A percentile compares a stretch with the other conserved stretches of the same genome.
Evolutionary conservation across 768 basidiomycete species (phyloP).

Genomic region (Agaricus subrufescens): DNA sequence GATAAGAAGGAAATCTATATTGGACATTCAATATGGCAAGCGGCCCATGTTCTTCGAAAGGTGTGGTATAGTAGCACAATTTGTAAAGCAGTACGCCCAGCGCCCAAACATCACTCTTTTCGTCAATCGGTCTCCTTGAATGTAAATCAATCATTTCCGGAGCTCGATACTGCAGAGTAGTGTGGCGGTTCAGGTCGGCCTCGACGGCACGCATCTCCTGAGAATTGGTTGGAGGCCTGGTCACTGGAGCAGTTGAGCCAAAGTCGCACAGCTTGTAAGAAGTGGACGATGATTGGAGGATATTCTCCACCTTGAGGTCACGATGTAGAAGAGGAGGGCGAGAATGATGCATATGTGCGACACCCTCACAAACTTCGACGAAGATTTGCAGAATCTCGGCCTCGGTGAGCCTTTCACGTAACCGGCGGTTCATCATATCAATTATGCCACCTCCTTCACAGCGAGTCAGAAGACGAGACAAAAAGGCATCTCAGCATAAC

Average conservation of each 20-base stretch:
- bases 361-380: conserved; percentile 94
- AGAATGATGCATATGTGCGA: conserved; percentile 94
- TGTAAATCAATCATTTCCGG: conserved; percentile 97
- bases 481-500: conserved; percentile 15
- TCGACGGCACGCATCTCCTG: conserved; percentile 87
- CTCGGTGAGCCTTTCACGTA: conserved; percentile 92
- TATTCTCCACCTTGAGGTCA: conserved; percentile 99
- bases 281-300: conserved; percentile 79
- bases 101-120: conserved; percentile 98
- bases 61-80: conserved; percentile 98
- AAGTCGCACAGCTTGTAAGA: conserved; percentile 98
- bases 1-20: conserved; percentile 87
- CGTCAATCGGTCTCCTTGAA: conserved; percentile 78
- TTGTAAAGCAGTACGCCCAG: conserved; percentile 96
- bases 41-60: conserved; percentile 97
- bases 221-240: conserved; percentile 69
- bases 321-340: conserved; percentile 90
- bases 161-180: conserved; percentile 96
- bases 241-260: conserved; percentile 82
- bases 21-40: conserved; percentile 96
- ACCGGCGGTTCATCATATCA: conserved; percentile 98
- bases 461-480: conserved; percentile 8
- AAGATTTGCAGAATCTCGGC: conserved; percentile 97
- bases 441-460: conserved; percentile 90
- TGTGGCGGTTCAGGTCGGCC: conserved; percentile 89